Evolutionary conservation across 2,329 filamentous ascomycete species (phyloP).

Genomic region (Fusarium sororula): DNA sequence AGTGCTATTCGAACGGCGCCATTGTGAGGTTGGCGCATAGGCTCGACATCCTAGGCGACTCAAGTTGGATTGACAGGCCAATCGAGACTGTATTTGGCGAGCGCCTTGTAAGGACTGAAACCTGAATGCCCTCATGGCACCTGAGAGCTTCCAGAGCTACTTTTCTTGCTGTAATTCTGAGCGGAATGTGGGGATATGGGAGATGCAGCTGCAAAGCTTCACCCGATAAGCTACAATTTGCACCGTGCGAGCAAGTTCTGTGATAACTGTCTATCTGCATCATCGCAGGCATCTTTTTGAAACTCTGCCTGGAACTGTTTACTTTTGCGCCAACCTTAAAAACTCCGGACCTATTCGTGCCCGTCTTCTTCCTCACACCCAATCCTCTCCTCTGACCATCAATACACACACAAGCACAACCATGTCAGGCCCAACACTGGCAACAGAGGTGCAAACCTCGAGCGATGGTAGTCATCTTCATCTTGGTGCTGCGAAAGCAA

Average conservation of each 20-base stretch:
- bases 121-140: slow-evolving; percentile 44
- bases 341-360: not conserved
- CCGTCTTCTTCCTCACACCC: not conserved
- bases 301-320: slow-evolving; percentile 6
- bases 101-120: slow-evolving; percentile 40
- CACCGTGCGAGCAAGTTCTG: slow-evolving; percentile 27
- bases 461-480: slow-evolving; percentile 54
- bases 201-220: slow-evolving; percentile 13
- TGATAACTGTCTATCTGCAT: slow-evolving; percentile 38
- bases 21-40: slow-evolving; percentile 39
- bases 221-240: slow-evolving; percentile 25
- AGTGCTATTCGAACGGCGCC: slow-evolving; percentile 46
- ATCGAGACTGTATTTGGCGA: slow-evolving; percentile 31
- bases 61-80: slow-evolving; percentile 36
- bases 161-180: not conserved
- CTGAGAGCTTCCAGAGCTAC: not conserved
- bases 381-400: not conserved
- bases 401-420: not conserved
- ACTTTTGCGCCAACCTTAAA: slow-evolving; percentile 37
- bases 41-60: slow-evolving; percentile 43
- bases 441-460: slow-evolving; percentile 56
- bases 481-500: not conserved
- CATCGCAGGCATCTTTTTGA: slow-evolving; percentile 21
- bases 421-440: slow-evolving; percentile 52
- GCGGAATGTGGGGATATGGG: slow-evolving; percentile 18